Conservation (phyloP, 805 yeast genomes). For the Scheffersomyces ergatensis region DNA sequence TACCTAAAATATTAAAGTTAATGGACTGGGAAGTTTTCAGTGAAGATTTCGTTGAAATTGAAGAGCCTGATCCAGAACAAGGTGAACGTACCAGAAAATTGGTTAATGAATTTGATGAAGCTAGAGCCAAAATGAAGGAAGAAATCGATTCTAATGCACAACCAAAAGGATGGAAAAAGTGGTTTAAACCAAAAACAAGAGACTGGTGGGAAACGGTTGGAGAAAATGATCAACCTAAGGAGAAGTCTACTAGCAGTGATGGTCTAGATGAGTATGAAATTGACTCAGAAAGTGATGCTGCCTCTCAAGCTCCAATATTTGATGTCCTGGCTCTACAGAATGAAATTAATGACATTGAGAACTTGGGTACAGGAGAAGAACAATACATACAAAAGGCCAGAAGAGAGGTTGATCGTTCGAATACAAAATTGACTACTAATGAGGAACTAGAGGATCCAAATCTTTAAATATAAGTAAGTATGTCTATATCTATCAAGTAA, state of each 20-base stretch:
- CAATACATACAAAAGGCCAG: conserved; percentile 13
- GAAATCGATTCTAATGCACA: conserved; percentile 31
- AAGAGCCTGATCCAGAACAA: conserved; percentile 90
- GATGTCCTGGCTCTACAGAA: conserved; percentile 42
- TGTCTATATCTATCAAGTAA: too few relatives aligned
- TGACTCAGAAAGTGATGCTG: conserved; percentile 1
- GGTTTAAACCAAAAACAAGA: conserved; percentile 48
- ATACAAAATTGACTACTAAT: conserved; percentile 9
- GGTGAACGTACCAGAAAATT: conserved; percentile 80
- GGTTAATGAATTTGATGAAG: conserved; percentile 82
- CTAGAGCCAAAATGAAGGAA: conserved; percentile 58
- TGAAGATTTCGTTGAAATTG: conserved; percentile 93
- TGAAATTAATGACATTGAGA: conserved; percentile 46
- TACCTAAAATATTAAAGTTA: conserved; percentile 73
- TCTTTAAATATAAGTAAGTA: too few relatives aligned
- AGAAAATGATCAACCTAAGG: conserved; percentile 23
- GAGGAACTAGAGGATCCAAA: conserved; percentile 22
- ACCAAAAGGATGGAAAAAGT: conserved; percentile 46
- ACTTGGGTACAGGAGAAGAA: conserved; percentile 22
- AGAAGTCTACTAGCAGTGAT: conserved; percentile 6
- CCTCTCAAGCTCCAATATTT: conserved; percentile 33
- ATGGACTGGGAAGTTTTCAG: conserved; percentile 79
- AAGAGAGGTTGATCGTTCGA: conserved; percentile 11
- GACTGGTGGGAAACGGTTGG: conserved; percentile 60
- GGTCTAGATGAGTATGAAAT: conserved; percentile 15